Evolutionary conservation across 768 basidiomycete species (phyloP), one percentile per base, ranked within the genome.

Genomic region (Kwoniella bestiolae): DNA sequence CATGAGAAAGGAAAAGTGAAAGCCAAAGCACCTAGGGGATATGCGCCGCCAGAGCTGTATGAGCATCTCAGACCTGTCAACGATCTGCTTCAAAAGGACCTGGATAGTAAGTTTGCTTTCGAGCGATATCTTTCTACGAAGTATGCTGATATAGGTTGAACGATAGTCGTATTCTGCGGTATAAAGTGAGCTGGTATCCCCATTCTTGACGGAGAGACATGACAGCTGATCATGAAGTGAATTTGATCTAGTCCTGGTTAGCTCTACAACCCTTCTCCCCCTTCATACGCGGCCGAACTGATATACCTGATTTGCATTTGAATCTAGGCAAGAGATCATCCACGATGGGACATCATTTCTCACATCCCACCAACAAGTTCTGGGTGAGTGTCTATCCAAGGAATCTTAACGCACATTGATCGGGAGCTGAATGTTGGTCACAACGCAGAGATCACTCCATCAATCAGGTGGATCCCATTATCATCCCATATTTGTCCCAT

Each of bases 361-460:
- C 87, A 1, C 86, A 89, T 72, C 88, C 87, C 0, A 88, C 87
- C 2, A 93, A 94, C 72, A 90, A 91, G 68, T 92, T 92, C 79
- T 92, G 90, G 89, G 76, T 77, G 35, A 55, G 76, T n/a, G n/a
- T n/a, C n/a, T n/a, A n/a, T n/a, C n/a, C n/a, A n/a, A n/a, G n/a
- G n/a, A n/a, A n/a, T n/a, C n/a, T n/a, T n/a, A n/a, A n/a, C n/a
- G n/a, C n/a, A n/a, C n/a, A n/a, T n/a, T n/a, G n/a, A n/a, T n/a
- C n/a, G n/a, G n/a, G n/a, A n/a, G n/a, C n/a, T n/a, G n/a, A n/a
- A n/a, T n/a, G n/a, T n/a, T n/a, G n/a, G n/a, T n/a, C n/a, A n/a
- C n/a, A n/a, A n/a, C 82, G 80, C 45, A 77, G 76, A 44, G 69
- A 47, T 90, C 89, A 65, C 83, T 94, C 0, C 83, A 89, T 69